These are phyloP conservation scores for Macroventuria anomochaeta DNA, from an alignment of 2,329 filamentous ascomycete species.

Conservation along the genomic window DNA sequence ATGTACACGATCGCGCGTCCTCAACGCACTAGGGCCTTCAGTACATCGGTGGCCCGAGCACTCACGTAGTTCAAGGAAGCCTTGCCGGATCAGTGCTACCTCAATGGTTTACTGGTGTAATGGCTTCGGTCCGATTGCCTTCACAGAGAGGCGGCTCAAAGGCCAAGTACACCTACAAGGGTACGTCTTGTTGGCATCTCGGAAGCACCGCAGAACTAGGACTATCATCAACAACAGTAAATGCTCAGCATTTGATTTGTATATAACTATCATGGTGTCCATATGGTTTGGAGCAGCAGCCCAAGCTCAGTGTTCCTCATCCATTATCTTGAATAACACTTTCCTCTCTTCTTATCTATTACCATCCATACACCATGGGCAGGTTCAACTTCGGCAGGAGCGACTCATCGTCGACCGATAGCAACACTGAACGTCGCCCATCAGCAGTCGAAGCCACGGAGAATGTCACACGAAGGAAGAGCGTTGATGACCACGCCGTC, in stretches of 20 bases:
- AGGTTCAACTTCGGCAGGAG: conserved; percentile 21
- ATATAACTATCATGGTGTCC: conserved; percentile 13
- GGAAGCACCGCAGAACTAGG: conserved; percentile 4
- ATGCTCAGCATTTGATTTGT: conserved; percentile 5
- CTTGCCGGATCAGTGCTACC: neutral
- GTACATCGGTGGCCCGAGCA: conserved; percentile 1
- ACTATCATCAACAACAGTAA: conserved; percentile 7
- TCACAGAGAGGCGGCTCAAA: conserved; percentile 3
- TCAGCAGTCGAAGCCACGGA: conserved; percentile 31
- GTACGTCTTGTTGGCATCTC: conserved; percentile 17
- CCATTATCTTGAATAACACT: neutral
- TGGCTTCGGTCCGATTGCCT: conserved; percentile 13
- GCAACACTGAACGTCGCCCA: conserved; percentile 22
- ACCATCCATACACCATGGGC: conserved; percentile 2
- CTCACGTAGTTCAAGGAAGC: neutral
- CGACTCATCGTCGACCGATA: conserved; percentile 11
- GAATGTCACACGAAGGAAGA: conserved; percentile 20
- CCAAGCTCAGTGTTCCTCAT: conserved; percentile 9
- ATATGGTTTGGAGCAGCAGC: conserved; percentile 8
- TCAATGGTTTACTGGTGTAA: neutral
- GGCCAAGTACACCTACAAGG: conserved; percentile 19
- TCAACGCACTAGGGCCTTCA: neutral
- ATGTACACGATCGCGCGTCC: neutral
- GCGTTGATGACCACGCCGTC: conserved; percentile 30
- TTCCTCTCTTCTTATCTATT: neutral